Base-by-base conservation (phyloP, 2,329 filamentous ascomycete genomes). In the Fusarium protoensiforme region DNA sequence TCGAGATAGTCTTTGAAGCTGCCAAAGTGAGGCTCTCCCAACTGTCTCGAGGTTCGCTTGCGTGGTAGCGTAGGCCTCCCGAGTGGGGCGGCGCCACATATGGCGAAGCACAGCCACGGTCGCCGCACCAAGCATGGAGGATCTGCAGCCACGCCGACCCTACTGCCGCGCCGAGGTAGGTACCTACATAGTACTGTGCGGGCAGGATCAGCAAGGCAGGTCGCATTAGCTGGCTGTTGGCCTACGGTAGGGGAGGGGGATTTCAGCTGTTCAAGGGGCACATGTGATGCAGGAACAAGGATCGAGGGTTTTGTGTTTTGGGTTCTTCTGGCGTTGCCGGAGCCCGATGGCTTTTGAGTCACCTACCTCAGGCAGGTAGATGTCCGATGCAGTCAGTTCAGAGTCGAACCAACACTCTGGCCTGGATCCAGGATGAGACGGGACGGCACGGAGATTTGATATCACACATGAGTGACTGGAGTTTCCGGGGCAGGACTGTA, bases 241-340 rank as follows among this genome's bases (percentile, higher is more conserved):
- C 24, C 43, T 48, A 48, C 43, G 24, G 46, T 51, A 51, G 18
- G 46, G 46, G 27, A 48, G 43, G 46, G 65, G 61, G 59, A 67
- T 46, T 75, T 77, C 76, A 78, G 76, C 76, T 78, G 69, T 69
- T 68, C 76, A 78, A 78, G 75, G 74, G 56, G 62, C 60, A 67
- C 46, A 62, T 54, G 43, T 51, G 56, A 46, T 51, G 65, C 53
- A 54, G 35, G 60, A 54, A 31, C 43, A 62, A 62, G 46, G 41
- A 27, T 43, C 14, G 33, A 67, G 59, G 29, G 59, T 27, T 35
- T 54, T 35, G 35, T 14, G 29, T 56, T 56, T 58, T 59, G 22
- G 36, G 9, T 51, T 51, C 24, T 33, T 39, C 53, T 58, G 61
- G 43, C 36, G n/a, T 61, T 60, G 35, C 36, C 61, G 63, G 43